Percentiles rank a stretch among this genome's conserved stretches.
phyloP scores from a whole-genome alignment of 139 green algal species.

The Tetradesmus obliquus region DNA sequence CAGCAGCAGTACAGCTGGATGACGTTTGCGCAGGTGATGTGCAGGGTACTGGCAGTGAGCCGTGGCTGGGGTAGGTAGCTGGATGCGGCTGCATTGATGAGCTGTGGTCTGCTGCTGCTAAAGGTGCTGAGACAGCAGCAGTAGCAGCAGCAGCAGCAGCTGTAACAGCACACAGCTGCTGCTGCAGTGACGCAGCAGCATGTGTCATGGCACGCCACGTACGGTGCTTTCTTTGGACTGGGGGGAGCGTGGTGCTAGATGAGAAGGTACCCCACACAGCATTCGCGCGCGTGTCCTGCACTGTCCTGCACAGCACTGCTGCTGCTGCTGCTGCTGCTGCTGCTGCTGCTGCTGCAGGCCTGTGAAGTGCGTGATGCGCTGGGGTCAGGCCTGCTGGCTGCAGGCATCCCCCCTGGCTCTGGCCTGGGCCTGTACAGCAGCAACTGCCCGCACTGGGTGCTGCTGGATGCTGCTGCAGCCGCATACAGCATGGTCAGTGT shows the following conservation, averaged over 20 bases:
- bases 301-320: too few species aligned
- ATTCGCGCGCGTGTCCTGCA: too few species aligned
- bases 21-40: neutral
- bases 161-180: neutral
- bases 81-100: neutral
- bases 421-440: conserved; percentile 92
- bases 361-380: conserved; percentile 83
- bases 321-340: neutral
- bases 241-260: too few species aligned
- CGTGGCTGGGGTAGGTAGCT: conserved; percentile 74
- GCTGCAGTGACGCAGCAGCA: neutral
- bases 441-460: conserved; percentile 93
- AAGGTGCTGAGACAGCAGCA: neutral
- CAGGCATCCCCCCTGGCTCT: conserved; percentile 73
- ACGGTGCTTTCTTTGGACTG: too few species aligned
- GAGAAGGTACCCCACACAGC: too few species aligned
- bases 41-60: conserved; percentile 10
- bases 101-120: neutral
- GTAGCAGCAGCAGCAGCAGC: neutral
- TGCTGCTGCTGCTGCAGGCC: conserved; percentile 46
- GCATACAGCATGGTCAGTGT: conserved; percentile 91
- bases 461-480: conserved; percentile 87
- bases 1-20: conserved; percentile 11
- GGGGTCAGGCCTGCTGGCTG: conserved; percentile 88
- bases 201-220: too few species aligned